Conservation (phyloP, 2,329 filamentous ascomycete species). For the Balansia obtecta region DNA sequence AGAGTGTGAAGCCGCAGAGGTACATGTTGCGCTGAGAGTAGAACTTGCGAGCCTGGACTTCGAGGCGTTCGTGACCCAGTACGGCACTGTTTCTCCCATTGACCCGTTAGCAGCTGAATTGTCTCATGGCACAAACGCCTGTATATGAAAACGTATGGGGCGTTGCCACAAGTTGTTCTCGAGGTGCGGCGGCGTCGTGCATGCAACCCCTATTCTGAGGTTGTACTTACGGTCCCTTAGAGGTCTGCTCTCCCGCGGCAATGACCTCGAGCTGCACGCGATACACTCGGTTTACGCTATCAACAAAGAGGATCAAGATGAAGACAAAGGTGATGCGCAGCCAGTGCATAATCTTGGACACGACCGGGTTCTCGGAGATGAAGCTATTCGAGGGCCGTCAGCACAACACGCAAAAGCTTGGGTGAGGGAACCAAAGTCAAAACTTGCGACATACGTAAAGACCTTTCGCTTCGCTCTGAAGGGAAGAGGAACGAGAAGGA, state of each 20-base stretch:
- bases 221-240: conserved; percentile 32
- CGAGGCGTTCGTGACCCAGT: conserved; percentile 87
- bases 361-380: conserved; percentile 73
- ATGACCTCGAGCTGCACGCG: conserved; percentile 85
- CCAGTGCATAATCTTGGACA: conserved; percentile 93
- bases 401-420: not conserved
- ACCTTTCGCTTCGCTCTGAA: conserved; percentile 76
- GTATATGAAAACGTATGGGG: not conserved
- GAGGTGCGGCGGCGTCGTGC: not conserved
- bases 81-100: conserved; percentile 35
- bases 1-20: conserved; percentile 97
- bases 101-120: not conserved
- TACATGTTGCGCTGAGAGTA: conserved; percentile 99
- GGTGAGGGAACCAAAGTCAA: not conserved
- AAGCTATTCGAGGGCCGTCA: conserved; percentile 42
- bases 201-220: not conserved
- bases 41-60: conserved; percentile 98
- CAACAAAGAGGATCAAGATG: conserved; percentile 94
- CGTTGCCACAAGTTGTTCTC: not conserved
- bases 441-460: conserved; percentile 52
- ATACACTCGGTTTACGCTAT: conserved; percentile 92
- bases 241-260: conserved; percentile 48
- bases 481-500: conserved; percentile 75
- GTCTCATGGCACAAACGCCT: not conserved
- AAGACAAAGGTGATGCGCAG: conserved; percentile 99